These are phyloP conservation scores for Cinchona pubescens DNA, from an alignment of 257 asterid species.

Conservation along the genomic window DNA sequence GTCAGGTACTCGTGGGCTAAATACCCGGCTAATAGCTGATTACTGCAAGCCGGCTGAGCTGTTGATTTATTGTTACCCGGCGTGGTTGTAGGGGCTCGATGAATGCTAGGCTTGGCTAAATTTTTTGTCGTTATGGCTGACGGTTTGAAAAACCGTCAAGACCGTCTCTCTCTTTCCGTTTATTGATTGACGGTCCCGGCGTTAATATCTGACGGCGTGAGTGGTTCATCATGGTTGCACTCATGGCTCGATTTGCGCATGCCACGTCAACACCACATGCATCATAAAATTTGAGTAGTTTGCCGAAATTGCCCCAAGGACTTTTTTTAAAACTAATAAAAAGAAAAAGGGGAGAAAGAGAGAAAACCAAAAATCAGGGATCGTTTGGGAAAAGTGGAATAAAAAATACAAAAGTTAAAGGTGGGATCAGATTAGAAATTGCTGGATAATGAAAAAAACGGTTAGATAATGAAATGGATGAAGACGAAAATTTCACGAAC, in stretches of 20 bases:
- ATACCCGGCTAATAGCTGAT: conserved; percentile 36
- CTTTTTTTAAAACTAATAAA: not conserved
- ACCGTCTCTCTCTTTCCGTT: conserved; percentile 28
- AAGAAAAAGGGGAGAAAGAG: not conserved
- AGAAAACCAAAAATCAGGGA: conserved; percentile 7
- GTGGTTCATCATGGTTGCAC: conserved; percentile 32
- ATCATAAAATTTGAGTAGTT: not conserved
- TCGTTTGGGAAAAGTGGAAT: conserved; percentile 4
- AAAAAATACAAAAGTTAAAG: not conserved
- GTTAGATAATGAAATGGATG: not conserved
- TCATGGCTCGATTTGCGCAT: conserved; percentile 26
- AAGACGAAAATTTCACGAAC: not conserved
- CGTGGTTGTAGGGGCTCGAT: conserved; percentile 19
- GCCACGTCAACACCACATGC: conserved; percentile 39
- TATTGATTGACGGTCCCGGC: conserved; percentile 24
- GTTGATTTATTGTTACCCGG: conserved; percentile 10
- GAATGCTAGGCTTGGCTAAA: conserved; percentile 41
- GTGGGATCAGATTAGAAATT: conserved; percentile 17
- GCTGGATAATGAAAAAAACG: conserved; percentile 9
- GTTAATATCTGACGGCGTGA: conserved; percentile 30
- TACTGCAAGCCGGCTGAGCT: conserved; percentile 16
- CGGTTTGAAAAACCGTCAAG: conserved; percentile 29
- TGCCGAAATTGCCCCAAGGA: conserved; percentile 20
- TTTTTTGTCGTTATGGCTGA: conserved; percentile 34
- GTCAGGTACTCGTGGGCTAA: conserved; percentile 35